These are phyloP conservation scores for Chaetomium globosum DNA, from an alignment of 2,329 filamentous ascomycete genomes.

Conservation along the genomic window DNA sequence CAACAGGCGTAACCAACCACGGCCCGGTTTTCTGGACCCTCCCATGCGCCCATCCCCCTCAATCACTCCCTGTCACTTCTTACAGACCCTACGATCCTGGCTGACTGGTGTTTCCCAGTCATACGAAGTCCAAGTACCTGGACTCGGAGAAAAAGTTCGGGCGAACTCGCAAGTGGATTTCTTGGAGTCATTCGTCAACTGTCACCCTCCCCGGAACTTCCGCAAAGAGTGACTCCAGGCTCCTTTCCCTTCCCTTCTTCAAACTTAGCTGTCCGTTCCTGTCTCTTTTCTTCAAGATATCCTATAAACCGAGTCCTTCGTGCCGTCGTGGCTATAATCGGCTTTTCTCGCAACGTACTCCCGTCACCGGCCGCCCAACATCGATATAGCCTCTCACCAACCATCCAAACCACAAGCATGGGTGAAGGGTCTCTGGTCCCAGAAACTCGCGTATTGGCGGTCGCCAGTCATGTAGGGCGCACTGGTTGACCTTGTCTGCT, in stretches of 20 bases:
- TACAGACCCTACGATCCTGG: background rate
- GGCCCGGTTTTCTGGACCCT: conserved; percentile 22
- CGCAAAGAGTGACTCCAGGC: background rate
- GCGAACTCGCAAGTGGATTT: conserved; percentile 17
- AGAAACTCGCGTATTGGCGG: conserved; percentile 73
- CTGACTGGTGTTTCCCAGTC: background rate
- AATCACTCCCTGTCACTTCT: too few species aligned
- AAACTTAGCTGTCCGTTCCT: background rate
- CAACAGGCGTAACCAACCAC: background rate
- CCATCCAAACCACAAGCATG: conserved; percentile 39
- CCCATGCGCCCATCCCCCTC: background rate
- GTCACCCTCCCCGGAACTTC: background rate
- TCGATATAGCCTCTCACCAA: background rate
- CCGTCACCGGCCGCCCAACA: background rate
- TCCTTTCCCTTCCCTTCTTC: background rate
- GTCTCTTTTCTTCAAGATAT: conserved; percentile 1
- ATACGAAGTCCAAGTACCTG: background rate
- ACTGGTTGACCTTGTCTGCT: conserved; percentile 16
- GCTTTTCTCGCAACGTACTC: background rate
- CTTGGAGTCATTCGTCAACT: conserved; percentile 7
- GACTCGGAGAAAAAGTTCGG: conserved; percentile 5
- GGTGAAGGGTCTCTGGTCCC: conserved; percentile 51
- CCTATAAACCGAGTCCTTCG: conserved; percentile 17
- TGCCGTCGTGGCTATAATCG: conserved; percentile 6
- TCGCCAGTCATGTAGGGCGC: conserved; percentile 87